These are phyloP conservation scores for Schoenoplectus tabernaemontani DNA, from an alignment of 202 grass and related monocot genomes.

Conservation along the genomic window DNA sequence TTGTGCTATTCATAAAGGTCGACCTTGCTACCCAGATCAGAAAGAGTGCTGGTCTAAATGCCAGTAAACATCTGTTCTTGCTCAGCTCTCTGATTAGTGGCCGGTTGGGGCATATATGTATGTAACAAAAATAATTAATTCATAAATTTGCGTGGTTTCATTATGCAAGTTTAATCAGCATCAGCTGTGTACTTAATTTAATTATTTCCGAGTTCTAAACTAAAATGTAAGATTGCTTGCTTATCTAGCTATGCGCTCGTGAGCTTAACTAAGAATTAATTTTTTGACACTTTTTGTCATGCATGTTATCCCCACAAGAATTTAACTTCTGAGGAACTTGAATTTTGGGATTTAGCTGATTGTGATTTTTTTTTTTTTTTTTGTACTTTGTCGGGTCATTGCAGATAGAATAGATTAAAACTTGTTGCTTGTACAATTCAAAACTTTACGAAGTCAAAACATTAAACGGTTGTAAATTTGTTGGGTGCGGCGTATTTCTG, in stretches of 20 bases:
- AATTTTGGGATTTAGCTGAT: background rate
- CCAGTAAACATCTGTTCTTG: background rate
- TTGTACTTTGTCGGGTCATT: background rate
- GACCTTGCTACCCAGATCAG: background rate
- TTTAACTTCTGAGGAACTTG: background rate
- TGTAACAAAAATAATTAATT: too few relatives aligned
- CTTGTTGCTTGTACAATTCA: background rate
- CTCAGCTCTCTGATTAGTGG: too few relatives aligned
- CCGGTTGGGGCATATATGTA: too few relatives aligned
- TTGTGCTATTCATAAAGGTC: background rate
- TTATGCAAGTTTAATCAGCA: too few relatives aligned
- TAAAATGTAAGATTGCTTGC: background rate
- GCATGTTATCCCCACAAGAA: background rate
- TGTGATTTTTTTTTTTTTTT: background rate
- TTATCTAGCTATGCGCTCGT: background rate
- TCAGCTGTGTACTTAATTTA: too few relatives aligned
- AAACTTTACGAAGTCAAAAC: background rate
- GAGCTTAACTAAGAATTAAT: background rate
- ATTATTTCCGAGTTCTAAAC: background rate
- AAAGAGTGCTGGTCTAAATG: slow-evolving; percentile 7
- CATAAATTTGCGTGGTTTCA: too few relatives aligned
- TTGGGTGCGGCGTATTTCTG: background rate
- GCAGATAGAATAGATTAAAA: background rate
- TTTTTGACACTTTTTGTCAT: background rate
- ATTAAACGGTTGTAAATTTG: background rate